Evolutionary conservation across 345 rosid genomes (phyloP).

Genomic region (Nasturtium officinale): DNA sequence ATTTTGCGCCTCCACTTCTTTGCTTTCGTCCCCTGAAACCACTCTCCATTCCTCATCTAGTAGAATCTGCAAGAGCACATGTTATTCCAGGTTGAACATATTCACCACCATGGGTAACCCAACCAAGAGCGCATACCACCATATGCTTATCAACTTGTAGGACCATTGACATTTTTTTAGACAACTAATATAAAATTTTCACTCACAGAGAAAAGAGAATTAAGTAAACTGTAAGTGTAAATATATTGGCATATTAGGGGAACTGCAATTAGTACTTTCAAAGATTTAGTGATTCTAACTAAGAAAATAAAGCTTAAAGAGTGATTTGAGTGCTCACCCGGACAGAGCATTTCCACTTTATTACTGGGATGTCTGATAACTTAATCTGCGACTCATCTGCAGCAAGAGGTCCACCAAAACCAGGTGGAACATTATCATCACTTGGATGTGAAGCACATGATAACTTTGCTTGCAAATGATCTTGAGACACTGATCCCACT

Average conservation of each 20-base stretch:
- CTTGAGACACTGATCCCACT: conserved; percentile 78
- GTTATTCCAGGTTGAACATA: conserved; percentile 34
- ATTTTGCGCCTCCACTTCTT: conserved; percentile 67
- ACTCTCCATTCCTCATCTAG: conserved; percentile 71
- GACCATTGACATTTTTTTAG: not conserved
- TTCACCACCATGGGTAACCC: not conserved
- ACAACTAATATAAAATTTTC: not conserved
- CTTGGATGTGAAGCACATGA: conserved; percentile 55
- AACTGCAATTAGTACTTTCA: conserved; percentile 1
- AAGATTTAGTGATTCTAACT: conserved; percentile 21
- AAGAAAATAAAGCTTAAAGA: not conserved
- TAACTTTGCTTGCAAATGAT: conserved; percentile 92
- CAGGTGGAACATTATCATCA: conserved; percentile 86
- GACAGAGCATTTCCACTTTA: conserved; percentile 73
- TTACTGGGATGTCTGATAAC: conserved; percentile 68
- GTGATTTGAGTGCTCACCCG: conserved; percentile 49
- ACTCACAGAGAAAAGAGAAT: not conserved
- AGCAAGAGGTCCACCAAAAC: conserved; percentile 74
- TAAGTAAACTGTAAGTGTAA: not conserved
- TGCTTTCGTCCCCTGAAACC: conserved; percentile 88
- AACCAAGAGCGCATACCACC: not conserved
- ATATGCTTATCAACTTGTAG: not conserved
- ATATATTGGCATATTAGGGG: conserved; percentile 2
- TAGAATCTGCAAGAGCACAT: conserved; percentile 54
- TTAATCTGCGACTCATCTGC: conserved; percentile 53